A percentile compares a stretch with the other conserved stretches of the same genome.
These are phyloP conservation scores for Posidonia australis DNA, from an alignment of 106 monocot genomes.

Conservation along the genomic window DNA sequence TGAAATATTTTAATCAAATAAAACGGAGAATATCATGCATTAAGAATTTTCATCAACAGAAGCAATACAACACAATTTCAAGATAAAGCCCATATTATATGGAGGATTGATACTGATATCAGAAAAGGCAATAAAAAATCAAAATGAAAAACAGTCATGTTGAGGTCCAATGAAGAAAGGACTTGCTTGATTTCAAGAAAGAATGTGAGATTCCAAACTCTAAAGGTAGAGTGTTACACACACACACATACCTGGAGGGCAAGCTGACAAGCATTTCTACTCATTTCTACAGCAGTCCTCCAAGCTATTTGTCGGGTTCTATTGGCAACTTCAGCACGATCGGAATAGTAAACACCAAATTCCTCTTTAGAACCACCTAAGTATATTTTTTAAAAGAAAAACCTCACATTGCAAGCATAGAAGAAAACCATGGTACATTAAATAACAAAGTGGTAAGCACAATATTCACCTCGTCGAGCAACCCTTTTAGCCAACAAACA, in stretches of 20 bases:
- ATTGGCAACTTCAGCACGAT: constrained; percentile 32
- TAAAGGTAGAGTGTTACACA: not conserved
- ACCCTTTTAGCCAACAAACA: constrained; percentile 34
- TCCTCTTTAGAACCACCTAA: constrained; percentile 60
- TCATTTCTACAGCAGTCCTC: constrained; percentile 68
- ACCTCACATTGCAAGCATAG: not conserved
- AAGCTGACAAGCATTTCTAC: constrained; percentile 58
- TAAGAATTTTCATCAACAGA: too few relatives aligned
- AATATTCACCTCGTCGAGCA: constrained; percentile 80
- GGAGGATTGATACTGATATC: too few relatives aligned
- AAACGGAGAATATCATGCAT: too few relatives aligned
- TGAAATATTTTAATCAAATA: too few relatives aligned
- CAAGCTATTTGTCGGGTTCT: constrained; percentile 59
- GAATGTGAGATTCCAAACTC: too few relatives aligned
- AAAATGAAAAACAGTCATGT: too few relatives aligned
- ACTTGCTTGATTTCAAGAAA: too few relatives aligned
- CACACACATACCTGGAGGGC: constrained; percentile 61
- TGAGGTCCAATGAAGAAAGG: too few relatives aligned
- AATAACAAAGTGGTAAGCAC: not conserved
- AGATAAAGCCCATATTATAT: too few relatives aligned
- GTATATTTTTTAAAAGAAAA: not conserved
- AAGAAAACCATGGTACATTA: not conserved
- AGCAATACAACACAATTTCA: too few relatives aligned
- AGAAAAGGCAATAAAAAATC: too few relatives aligned
- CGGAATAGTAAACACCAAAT: constrained; percentile 44